Percentiles rank a stretch among this genome's conserved stretches.
phyloP scores from a whole-genome alignment of 1,284 basidiomycete genomes.

The Ceratobasidium sp. region DNA sequence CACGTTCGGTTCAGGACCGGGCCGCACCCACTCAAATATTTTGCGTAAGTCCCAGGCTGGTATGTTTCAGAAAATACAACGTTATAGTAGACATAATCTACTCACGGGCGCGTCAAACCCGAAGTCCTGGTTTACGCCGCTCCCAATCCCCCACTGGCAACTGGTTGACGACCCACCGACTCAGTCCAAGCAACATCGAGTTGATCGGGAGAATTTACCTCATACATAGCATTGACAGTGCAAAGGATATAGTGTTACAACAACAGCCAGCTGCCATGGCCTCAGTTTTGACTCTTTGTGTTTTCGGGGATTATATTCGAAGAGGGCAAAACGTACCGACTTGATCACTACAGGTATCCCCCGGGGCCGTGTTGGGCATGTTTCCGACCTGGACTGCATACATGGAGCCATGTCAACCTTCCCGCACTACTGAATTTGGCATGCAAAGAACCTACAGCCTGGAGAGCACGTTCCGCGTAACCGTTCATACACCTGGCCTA shows the following conservation, averaged over 20 bases:
- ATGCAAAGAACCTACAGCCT: not conserved
- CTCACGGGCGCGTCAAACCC: not conserved
- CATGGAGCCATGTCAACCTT: not conserved
- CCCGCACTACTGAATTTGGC: no score
- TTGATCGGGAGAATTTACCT: not conserved
- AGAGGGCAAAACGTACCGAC: not conserved
- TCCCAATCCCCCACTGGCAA: constrained; percentile 16
- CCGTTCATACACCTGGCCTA: constrained; percentile 15
- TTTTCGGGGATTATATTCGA: not conserved
- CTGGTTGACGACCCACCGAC: not conserved
- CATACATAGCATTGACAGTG: constrained; percentile 21
- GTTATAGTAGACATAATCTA: not conserved
- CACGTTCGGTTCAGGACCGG: constrained; percentile 3
- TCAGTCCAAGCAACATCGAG: not conserved
- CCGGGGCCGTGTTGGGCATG: not conserved
- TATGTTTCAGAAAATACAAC: not conserved
- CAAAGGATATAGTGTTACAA: not conserved
- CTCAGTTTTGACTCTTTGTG: not conserved
- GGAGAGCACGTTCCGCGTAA: not conserved
- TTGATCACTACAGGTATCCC: not conserved
- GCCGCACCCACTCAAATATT: not conserved
- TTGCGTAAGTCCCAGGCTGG: not conserved
- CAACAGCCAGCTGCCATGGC: not conserved
- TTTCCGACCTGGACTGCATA: not conserved
- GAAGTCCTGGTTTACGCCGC: not conserved